phyloP scores from a whole-genome alignment of 352 stramenopile species.

The Aphanomyces invadans region DNA sequence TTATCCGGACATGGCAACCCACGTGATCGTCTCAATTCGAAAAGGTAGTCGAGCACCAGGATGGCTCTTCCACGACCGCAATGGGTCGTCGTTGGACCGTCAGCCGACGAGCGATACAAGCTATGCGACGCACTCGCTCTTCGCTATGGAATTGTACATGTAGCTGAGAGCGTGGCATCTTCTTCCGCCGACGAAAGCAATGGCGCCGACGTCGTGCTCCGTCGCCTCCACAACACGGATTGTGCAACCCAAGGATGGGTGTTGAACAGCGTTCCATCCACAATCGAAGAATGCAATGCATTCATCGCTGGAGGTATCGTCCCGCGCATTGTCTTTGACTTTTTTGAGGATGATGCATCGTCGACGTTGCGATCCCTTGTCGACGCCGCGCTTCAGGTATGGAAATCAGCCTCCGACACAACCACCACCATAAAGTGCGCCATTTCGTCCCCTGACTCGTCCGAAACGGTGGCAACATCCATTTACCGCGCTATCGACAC shows the following conservation, averaged over 20 bases:
- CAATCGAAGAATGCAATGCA: not conserved
- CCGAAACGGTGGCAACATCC: not conserved
- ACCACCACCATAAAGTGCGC: not conserved
- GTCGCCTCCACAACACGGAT: not conserved
- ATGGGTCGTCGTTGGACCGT: not conserved
- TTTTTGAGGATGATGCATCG: not conserved
- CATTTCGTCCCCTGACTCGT: not conserved
- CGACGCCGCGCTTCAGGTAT: not conserved
- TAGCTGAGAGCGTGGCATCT: not conserved
- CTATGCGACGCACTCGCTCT: not conserved
- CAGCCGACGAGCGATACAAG: not conserved
- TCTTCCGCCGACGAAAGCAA: not conserved
- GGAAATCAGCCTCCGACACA: not conserved
- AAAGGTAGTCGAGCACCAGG: too few relatives aligned
- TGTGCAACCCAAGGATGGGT: not conserved
- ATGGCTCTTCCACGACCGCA: too few relatives aligned
- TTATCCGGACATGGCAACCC: not conserved
- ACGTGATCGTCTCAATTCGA: not conserved
- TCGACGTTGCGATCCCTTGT: too few relatives aligned
- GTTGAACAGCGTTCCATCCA: not conserved
- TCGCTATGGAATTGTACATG: not conserved
- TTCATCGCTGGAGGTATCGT: not conserved
- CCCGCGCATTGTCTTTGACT: not conserved
- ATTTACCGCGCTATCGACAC: not conserved
- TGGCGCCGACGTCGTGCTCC: not conserved